These are phyloP conservation scores for Mucor irregularis DNA, from an alignment of 371 early-diverging fungal species.

Conservation along the genomic window DNA sequence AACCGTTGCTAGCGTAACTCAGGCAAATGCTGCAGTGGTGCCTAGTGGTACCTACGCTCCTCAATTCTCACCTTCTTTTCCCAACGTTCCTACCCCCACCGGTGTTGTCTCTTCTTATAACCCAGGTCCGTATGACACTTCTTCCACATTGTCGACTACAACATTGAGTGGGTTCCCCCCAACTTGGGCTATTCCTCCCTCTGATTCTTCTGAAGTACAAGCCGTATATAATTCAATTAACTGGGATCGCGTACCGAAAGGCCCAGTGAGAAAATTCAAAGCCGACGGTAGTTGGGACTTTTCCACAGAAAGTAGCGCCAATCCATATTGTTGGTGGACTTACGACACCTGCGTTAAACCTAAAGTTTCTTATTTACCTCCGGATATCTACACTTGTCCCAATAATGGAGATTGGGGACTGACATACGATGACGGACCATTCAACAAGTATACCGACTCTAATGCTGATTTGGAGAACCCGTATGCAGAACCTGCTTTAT, in stretches of 20 bases:
- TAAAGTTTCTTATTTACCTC: conserved; percentile 38
- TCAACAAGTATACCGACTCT: conserved; percentile 26
- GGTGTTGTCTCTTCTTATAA: conserved; percentile 18
- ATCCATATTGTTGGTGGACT: conserved; percentile 50
- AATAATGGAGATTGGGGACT: conserved; percentile 50
- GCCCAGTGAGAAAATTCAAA: conserved; percentile 27
- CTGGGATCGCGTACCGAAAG: conserved; percentile 43
- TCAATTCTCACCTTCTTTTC: conserved; percentile 23
- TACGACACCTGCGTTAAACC: conserved; percentile 41
- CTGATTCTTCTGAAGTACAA: conserved; percentile 32
- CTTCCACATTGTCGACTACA: conserved; percentile 3
- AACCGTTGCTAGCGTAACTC: conserved; percentile 8
- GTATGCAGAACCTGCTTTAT: conserved; percentile 46
- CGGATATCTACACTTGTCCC: conserved; percentile 46
- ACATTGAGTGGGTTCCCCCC: conserved; percentile 27
- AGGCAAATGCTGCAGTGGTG: conserved; percentile 12
- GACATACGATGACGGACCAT: conserved; percentile 50
- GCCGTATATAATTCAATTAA: conserved; percentile 39
- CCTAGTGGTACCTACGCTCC: conserved; percentile 3
- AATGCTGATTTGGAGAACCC: conserved; percentile 15
- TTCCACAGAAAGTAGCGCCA: conserved; percentile 8
- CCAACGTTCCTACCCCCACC: conserved; percentile 5
- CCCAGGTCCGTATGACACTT: conserved; percentile 5
- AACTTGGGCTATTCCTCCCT: conserved; percentile 34
- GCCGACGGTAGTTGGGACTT: conserved; percentile 19